Conservation (phyloP, 2,329 filamentous ascomycete genomes). For the Mycocentrospora acerina region DNA sequence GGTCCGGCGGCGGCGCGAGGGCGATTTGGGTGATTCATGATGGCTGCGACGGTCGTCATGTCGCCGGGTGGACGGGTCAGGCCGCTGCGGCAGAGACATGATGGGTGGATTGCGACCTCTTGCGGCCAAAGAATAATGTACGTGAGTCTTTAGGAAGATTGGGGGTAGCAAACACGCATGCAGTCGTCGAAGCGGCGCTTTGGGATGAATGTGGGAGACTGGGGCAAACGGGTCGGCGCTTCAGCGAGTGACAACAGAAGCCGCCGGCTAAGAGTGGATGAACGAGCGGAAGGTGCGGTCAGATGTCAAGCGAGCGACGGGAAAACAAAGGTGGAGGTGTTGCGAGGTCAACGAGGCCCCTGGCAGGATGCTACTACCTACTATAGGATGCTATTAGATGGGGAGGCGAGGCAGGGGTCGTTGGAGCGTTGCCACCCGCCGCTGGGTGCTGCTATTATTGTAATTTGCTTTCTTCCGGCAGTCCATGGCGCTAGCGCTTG, state of each 20-base stretch:
- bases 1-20: slow-evolving; percentile 65
- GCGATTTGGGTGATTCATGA: slow-evolving; percentile 66
- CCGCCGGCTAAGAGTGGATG: slow-evolving; percentile 12
- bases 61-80: slow-evolving; percentile 63
- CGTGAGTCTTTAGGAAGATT: slow-evolving; percentile 3
- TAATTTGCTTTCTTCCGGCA: too few relatives aligned
- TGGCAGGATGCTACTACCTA: slow-evolving; percentile 7
- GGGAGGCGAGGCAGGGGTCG: slow-evolving; percentile 4
- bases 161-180: neutral
- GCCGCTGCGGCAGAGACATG: slow-evolving; percentile 59
- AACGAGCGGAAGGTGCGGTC: slow-evolving; percentile 13
- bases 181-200: too few relatives aligned
- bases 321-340: slow-evolving; percentile 19
- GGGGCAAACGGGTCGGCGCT: slow-evolving; percentile 8
- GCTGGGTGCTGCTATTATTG: too few relatives aligned
- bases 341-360: slow-evolving; percentile 26
- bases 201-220: too few relatives aligned
- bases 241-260: slow-evolving; percentile 31
- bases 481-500: too few relatives aligned
- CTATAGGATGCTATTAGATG: too few relatives aligned
- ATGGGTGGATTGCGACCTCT: slow-evolving; percentile 28
- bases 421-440: slow-evolving; percentile 8
- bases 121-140: slow-evolving; percentile 14
- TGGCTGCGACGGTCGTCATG: slow-evolving; percentile 33
- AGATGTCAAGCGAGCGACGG: slow-evolving; percentile 25